phyloP scores from a whole-genome alignment of 2,329 filamentous ascomycete species.

The Hortaea sp. region DNA sequence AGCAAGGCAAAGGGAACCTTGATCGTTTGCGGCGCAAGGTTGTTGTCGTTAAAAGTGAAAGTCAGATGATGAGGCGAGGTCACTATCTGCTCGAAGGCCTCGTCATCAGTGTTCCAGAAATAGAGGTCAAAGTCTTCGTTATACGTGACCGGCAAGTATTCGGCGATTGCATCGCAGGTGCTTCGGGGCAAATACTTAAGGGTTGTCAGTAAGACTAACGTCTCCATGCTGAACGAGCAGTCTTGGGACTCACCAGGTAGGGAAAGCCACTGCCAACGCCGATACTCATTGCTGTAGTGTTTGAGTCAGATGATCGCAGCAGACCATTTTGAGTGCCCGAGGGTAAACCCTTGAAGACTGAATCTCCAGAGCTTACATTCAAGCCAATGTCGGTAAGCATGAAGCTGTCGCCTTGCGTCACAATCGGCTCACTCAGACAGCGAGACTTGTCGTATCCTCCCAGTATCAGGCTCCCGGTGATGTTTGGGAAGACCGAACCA shows the following conservation, averaged over 20 bases:
- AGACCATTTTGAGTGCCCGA: conserved; percentile 11
- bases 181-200: conserved; percentile 12
- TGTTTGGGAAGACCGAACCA: conserved; percentile 7
- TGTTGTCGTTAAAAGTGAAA: conserved; percentile 27
- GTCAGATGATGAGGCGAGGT: conserved; percentile 32
- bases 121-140: conserved; percentile 14
- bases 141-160: conserved; percentile 19
- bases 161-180: conserved; percentile 21
- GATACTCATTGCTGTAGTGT: conserved; percentile 1
- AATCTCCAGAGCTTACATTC: conserved; percentile 31
- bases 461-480: conserved; percentile 7
- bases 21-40: conserved; percentile 25
- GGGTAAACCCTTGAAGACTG: conserved; percentile 24
- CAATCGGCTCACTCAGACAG: conserved; percentile 4
- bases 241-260: not conserved
- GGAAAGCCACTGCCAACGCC: not conserved
- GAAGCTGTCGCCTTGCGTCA: conserved; percentile 7
- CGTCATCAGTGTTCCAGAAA: conserved; percentile 18
- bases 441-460: conserved; percentile 12
- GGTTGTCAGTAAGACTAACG: not conserved
- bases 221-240: not conserved
- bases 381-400: conserved; percentile 33
- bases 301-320: not conserved
- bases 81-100: conserved; percentile 30
- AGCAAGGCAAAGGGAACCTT: conserved; percentile 32